phyloP scores from a whole-genome alignment of 495 filamentous ascomycete species.

The Arthonia radiata region DNA sequence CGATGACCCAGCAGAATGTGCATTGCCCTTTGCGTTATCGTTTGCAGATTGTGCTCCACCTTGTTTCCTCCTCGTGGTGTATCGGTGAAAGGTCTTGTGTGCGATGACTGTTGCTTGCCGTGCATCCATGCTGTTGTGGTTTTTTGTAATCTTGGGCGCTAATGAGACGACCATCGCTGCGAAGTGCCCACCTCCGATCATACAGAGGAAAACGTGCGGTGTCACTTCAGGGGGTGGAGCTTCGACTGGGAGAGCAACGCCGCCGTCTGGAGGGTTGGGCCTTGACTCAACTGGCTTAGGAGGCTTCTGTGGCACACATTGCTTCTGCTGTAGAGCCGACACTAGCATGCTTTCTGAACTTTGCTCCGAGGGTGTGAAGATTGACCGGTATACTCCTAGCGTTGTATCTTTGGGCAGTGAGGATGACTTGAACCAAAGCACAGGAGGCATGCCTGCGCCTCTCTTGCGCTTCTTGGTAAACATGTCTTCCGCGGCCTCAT shows the following conservation, averaged over 20 bases:
- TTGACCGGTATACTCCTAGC: slow-evolving; percentile 59
- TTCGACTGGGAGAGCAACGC: slow-evolving; percentile 21
- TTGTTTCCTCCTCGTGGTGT: slow-evolving; percentile 87
- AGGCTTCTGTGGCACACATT: slow-evolving; percentile 31
- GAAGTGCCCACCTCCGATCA: slow-evolving; percentile 96
- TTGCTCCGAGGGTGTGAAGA: slow-evolving; percentile 53
- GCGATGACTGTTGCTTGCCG: slow-evolving; percentile 66
- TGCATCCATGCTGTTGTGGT: slow-evolving; percentile 34
- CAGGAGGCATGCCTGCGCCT: slow-evolving; percentile 39
- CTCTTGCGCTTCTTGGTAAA: slow-evolving; percentile 21
- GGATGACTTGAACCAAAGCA: slow-evolving; percentile 68
- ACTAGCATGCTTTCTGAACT: slow-evolving; percentile 34
- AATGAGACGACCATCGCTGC: slow-evolving; percentile 86
- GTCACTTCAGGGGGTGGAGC: slow-evolving; percentile 23
- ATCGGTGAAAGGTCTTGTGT: slow-evolving; percentile 94
- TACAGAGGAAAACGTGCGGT: slow-evolving; percentile 82
- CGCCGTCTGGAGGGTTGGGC: slow-evolving; percentile 17
- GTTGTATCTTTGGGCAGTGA: slow-evolving; percentile 50
- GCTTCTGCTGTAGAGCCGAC: slow-evolving; percentile 44
- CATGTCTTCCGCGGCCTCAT: slow-evolving; percentile 24
- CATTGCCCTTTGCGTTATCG: slow-evolving; percentile 70
- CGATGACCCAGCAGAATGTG: slow-evolving; percentile 79
- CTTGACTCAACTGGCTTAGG: slow-evolving; percentile 21
- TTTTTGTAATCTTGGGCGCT: slow-evolving; percentile 51
- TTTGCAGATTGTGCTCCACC: slow-evolving; percentile 85